Conservation (phyloP, 129 eudicot genomes). For the Glebionis coronaria region DNA sequence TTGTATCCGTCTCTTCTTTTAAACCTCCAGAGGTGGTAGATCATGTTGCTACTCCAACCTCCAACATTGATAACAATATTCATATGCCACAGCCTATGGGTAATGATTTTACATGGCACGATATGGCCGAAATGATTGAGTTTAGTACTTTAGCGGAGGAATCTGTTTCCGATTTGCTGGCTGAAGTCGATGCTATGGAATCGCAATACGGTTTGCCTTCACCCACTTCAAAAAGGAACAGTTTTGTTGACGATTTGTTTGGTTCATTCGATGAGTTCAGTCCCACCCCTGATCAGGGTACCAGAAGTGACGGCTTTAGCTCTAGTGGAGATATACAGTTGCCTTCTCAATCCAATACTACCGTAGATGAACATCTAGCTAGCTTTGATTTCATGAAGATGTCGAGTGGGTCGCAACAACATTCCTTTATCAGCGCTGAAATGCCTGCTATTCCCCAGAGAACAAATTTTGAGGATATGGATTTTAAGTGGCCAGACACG, state of each 20-base stretch:
- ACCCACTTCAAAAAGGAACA: slow-evolving; percentile 76
- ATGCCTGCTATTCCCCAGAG: slow-evolving; percentile 16
- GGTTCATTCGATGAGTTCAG: slow-evolving; percentile 68
- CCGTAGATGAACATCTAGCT: slow-evolving; percentile 29
- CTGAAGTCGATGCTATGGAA: slow-evolving; percentile 98
- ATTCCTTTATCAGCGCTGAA: slow-evolving; percentile 26
- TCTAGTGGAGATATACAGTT: slow-evolving; percentile 65
- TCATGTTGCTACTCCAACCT: slow-evolving; percentile 41
- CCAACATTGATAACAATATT: slow-evolving; percentile 37
- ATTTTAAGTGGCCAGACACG: slow-evolving; percentile 29
- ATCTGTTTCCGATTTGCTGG: slow-evolving; percentile 86
- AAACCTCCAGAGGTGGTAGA: slow-evolving; percentile 43
- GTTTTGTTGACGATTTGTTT: slow-evolving; percentile 59
- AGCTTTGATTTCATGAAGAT: slow-evolving; percentile 42
- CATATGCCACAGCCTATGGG: slow-evolving; percentile 27
- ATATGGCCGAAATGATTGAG: slow-evolving; percentile 58
- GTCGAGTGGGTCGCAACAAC: slow-evolving; percentile 30
- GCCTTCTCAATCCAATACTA: slow-evolving; percentile 36
- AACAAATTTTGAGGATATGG: slow-evolving; percentile 4
- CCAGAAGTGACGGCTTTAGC: slow-evolving; percentile 65
- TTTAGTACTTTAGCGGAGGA: slow-evolving; percentile 90
- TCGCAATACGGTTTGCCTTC: slow-evolving; percentile 75
- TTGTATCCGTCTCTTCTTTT: slow-evolving; percentile 28
- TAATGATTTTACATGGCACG: slow-evolving; percentile 55
- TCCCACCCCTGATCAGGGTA: slow-evolving; percentile 51